phyloP scores from a whole-genome alignment of 257 asterid species.

The Solanum virginianum region DNA sequence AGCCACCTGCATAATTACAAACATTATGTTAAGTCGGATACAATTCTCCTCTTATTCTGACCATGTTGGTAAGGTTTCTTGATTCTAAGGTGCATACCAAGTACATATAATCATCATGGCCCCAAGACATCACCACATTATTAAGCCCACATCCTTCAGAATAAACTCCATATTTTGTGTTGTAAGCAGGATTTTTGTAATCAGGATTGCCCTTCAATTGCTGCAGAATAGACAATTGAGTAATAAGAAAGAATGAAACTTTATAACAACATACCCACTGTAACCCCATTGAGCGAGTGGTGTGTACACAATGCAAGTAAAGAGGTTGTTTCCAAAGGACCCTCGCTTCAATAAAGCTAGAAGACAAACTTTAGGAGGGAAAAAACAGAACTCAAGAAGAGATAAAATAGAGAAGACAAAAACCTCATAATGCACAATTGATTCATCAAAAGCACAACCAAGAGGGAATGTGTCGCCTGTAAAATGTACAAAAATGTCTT shows the following conservation, averaged over 20 bases:
- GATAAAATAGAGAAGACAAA: background rate
- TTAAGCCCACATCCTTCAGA: conserved; percentile 32
- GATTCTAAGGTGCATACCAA: conserved; percentile 10
- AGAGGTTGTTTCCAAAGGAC: background rate
- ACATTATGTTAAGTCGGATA: background rate
- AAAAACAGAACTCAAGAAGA: background rate
- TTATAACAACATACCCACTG: background rate
- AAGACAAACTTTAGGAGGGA: background rate
- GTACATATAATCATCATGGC: conserved; percentile 42
- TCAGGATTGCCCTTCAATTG: conserved; percentile 21
- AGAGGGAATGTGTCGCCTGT: conserved; percentile 40
- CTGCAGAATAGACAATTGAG: background rate
- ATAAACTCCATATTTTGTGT: conserved; percentile 30
- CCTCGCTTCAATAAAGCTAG: background rate
- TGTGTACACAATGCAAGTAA: background rate
- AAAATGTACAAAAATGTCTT: background rate
- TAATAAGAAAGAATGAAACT: background rate
- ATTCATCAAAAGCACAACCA: conserved; percentile 41
- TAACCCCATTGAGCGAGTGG: background rate
- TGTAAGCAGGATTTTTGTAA: conserved; percentile 9
- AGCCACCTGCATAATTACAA: conserved; percentile 20
- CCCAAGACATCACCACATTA: conserved; percentile 40
- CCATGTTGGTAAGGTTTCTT: background rate
- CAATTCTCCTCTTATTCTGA: background rate
- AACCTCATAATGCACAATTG: conserved; percentile 32